Evolutionary conservation across 2,329 filamentous ascomycete genomes (phyloP).

Genomic region (Aspergillus fijiensis): DNA sequence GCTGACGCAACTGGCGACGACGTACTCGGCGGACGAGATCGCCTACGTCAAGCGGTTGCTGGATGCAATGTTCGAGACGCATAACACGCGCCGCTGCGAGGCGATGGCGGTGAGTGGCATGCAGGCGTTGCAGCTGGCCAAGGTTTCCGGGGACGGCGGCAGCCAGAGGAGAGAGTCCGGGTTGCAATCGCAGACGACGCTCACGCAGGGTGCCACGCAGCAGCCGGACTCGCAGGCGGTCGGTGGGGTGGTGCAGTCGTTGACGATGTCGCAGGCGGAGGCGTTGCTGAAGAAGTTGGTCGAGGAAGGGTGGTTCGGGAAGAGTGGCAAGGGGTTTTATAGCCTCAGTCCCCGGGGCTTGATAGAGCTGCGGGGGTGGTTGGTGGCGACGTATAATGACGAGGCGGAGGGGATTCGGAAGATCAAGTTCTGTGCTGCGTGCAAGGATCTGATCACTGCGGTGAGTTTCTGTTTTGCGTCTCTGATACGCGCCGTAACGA

Average conservation of each 20-base stretch:
- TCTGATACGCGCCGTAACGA: background rate
- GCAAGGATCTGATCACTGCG: slow-evolving; percentile 82
- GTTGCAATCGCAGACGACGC: slow-evolving; percentile 10
- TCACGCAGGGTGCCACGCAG: slow-evolving; percentile 38
- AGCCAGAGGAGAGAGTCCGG: slow-evolving; percentile 46
- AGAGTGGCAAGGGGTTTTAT: slow-evolving; percentile 70
- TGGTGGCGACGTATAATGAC: slow-evolving; percentile 89
- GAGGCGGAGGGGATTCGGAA: slow-evolving; percentile 63
- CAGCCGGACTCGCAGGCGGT: background rate
- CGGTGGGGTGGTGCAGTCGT: slow-evolving; percentile 44
- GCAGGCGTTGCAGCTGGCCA: slow-evolving; percentile 70
- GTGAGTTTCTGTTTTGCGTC: slow-evolving; percentile 36
- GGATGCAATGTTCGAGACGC: slow-evolving; percentile 86
- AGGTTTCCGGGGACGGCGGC: slow-evolving; percentile 35
- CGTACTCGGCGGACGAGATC: slow-evolving; percentile 77
- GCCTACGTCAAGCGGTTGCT: slow-evolving; percentile 84
- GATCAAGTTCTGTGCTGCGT: slow-evolving; percentile 85
- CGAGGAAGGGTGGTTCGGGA: slow-evolving; percentile 80
- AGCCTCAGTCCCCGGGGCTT: slow-evolving; percentile 72
- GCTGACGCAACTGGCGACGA: slow-evolving; percentile 82
- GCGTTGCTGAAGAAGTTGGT: slow-evolving; percentile 67
- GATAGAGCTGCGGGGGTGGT: slow-evolving; percentile 80
- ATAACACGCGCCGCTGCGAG: slow-evolving; percentile 78
- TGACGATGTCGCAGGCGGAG: slow-evolving; percentile 79
- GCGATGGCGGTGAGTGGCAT: slow-evolving; percentile 78